phyloP scores from a whole-genome alignment of 257 asterid species.

The Voacanga thouarsii region DNA sequence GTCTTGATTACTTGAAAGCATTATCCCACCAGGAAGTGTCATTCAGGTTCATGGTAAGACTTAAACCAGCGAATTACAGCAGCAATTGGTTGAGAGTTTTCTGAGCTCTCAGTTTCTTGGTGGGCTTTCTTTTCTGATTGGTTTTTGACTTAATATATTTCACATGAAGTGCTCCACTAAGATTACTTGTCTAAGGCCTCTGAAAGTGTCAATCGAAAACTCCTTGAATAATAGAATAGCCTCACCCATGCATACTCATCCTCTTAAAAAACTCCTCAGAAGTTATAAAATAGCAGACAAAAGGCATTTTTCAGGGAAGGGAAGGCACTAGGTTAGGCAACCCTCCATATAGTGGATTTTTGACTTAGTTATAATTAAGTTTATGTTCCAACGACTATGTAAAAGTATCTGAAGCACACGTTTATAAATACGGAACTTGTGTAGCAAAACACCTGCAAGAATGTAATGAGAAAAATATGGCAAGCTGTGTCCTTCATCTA shows the following conservation, averaged over 20 bases:
- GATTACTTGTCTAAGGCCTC: background rate
- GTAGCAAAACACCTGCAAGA: background rate
- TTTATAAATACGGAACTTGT: constrained; percentile 17
- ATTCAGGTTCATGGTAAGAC: background rate
- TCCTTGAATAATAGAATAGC: background rate
- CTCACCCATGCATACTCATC: constrained; percentile 3
- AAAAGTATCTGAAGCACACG: background rate
- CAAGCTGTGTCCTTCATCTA: constrained; percentile 12
- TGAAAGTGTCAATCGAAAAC: background rate
- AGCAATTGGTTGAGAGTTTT: background rate
- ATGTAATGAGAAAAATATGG: constrained; percentile 13
- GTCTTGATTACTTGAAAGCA: no score
- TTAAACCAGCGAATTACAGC: background rate
- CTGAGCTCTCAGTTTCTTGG: background rate
- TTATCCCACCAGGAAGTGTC: background rate
- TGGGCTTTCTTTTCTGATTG: background rate
- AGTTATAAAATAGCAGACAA: background rate
- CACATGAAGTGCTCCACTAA: constrained; percentile 20
- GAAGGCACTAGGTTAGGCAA: constrained; percentile 19
- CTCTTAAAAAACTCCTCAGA: background rate
- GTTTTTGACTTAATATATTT: constrained; percentile 3
- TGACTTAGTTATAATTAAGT: background rate
- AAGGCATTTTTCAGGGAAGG: background rate
- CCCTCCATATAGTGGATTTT: constrained; percentile 16
- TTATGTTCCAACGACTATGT: constrained; percentile 5